phyloP scores from a whole-genome alignment of 73 alveolate species.

The Durusdinium trenchii region DNA sequence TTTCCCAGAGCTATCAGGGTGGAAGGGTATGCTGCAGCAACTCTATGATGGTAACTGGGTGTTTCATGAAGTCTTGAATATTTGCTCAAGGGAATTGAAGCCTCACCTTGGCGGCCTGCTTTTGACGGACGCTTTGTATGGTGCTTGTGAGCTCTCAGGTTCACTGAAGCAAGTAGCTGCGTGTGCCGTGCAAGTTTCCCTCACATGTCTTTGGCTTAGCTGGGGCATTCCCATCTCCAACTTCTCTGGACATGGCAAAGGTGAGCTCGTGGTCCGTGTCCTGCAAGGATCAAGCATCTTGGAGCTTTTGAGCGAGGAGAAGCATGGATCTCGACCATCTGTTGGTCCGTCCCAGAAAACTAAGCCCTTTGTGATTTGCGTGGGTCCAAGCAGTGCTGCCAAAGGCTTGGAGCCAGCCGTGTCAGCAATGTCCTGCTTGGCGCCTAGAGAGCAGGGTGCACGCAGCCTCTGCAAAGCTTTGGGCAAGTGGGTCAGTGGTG shows the following conservation, averaged over 20 bases:
- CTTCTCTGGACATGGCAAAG: neutral
- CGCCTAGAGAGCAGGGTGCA: neutral
- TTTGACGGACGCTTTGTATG: neutral
- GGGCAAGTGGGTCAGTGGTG: constrained; percentile 17
- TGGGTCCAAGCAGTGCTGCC: neutral
- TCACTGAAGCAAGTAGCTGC: neutral
- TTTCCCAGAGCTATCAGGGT: neutral
- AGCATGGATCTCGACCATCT: neutral
- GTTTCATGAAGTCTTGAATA: neutral
- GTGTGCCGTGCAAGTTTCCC: neutral
- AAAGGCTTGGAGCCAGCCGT: neutral
- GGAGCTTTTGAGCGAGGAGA: neutral
- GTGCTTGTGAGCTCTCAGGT: too few relatives aligned
- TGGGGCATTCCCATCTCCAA: neutral
- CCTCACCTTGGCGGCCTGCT: neutral
- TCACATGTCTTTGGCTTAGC: neutral
- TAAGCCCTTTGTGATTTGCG: neutral
- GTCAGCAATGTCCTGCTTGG: neutral
- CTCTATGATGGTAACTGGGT: neutral
- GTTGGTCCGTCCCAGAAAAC: neutral
- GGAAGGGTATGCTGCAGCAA: neutral
- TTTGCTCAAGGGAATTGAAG: neutral
- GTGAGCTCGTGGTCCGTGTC: neutral
- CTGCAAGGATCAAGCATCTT: too few relatives aligned
- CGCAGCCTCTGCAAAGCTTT: neutral